Base-by-base conservation (phyloP, 2,329 filamentous ascomycete genomes). In the Anisogramma anomala region DNA sequence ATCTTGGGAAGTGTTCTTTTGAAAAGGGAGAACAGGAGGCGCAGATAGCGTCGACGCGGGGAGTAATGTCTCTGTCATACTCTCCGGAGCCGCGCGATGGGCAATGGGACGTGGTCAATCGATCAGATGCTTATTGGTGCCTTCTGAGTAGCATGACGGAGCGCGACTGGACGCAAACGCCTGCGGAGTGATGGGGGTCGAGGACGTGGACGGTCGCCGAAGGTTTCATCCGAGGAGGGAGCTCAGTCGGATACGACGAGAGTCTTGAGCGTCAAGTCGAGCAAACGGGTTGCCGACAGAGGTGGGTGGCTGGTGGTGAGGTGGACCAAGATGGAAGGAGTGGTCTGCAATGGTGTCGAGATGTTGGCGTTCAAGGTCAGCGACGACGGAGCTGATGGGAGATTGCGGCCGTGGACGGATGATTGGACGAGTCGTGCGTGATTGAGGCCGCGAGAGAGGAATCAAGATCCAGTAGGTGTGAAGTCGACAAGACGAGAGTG, bases 21-120 rank as follows among this genome's bases (percentile, higher is more conserved):
- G 59, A 48, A 63, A 60, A 54, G 64, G 61, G 54, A 61, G 55
- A 39, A 58, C 53, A 15, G 70, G 65, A 65, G 66, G 63, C 66
- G 66, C 67, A 60, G 66, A 62, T 62, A 69, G 72, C 61, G 71
- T 71, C 55, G 66, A 66, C 61, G 70, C 64, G 58, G 66, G 58
- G 52, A 61, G 62, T 50, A 64, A 62, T 58, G 67, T 74, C 61
- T 78, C 74, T 63, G 71, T 77, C 74, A 78, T 78, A 74, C 69
- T 78, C 68, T 68, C 65, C 51, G 50, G 54, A 58, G 59, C 64
- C 66, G 66, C 68, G 60, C 59, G 55, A 58, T 60, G 53, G 50
- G 49, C 52, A 50, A 51, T 47, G 51, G 52, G 51, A 55, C 56
- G 55, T 56, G 54, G 55, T 52, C 54, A 48, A 54, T 55, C 62